Evolutionary conservation across 2,329 filamentous ascomycete genomes (phyloP), one percentile per base, ranked within the genome.

Genomic region (Neonectria sp.): DNA sequence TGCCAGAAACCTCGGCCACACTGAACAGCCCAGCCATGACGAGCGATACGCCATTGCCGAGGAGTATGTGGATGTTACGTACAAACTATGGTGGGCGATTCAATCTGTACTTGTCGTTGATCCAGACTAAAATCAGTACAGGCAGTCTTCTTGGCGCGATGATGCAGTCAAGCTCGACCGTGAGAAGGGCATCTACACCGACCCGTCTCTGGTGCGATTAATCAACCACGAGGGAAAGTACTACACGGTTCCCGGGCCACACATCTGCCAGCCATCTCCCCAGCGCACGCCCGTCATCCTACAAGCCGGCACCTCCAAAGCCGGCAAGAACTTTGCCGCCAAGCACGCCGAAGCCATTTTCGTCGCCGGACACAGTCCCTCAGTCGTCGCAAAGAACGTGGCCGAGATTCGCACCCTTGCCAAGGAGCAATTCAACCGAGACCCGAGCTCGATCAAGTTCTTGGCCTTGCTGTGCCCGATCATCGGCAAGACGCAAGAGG

Each of bases 301-400:
- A 21, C 90, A 92, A 74, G 90, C 90, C 0, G 90, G 90, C 0
- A 90, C 89, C 0, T 90, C 88, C 0, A 88, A 84, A 60, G 84
- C 88, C 0, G 90, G 89, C 1, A 63, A 66, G 52, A 90, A 89
- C 0, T 92, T 92, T 68, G 89, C 89, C 0, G 87, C 89, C 0
- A 86, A 88, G 60, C 88, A 92, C 69, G 90, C 90, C 0, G 90
- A 92, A 72, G 89, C 86, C 1, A 89, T 92, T 49, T 91, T 92
- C 68, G 84, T 91, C 1, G 87, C 85, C 0, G 88, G 87, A 0
- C 89, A 91, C 71, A 86, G 84, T 12, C 88, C 90, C 0, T 78
- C 82, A 0, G 83, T 87, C 0, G 85, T 90, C 2, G 84, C 85
- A 2, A 86, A 85, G 69, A 89, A 84, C 45, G 84, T 92, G 12